Percentiles rank a stretch among this genome's conserved stretches.
Conservation (phyloP, 2,329 filamentous ascomycete species). For the Pyricularia grisea region DNA sequence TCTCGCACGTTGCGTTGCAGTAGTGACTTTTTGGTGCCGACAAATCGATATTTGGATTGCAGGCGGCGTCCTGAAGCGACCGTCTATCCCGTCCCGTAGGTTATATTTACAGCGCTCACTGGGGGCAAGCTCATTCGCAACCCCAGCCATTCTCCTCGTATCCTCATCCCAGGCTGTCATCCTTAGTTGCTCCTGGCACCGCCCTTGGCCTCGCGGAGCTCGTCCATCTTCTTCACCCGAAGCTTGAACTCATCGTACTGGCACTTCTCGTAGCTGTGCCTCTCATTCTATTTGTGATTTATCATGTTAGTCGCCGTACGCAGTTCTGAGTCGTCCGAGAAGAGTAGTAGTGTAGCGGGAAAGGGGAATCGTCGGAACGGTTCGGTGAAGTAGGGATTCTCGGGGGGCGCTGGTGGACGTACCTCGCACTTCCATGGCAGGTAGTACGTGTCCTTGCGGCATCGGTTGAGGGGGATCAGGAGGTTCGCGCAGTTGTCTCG, state of each 20-base stretch:
- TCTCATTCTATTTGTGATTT: conserved; percentile 62
- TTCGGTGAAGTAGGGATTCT: not conserved
- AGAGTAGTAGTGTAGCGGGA: not conserved
- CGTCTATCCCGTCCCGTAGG: not conserved
- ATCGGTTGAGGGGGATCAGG: conserved; percentile 90
- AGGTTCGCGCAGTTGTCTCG: conserved; percentile 93
- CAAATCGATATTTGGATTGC: not conserved
- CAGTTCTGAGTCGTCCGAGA: not conserved
- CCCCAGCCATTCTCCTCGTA: not conserved
- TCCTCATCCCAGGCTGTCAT: not conserved
- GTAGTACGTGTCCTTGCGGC: conserved; percentile 86
- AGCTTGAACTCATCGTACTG: conserved; percentile 99
- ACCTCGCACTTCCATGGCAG: conserved; percentile 98
- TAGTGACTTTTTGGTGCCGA: not conserved
- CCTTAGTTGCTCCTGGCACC: conserved; percentile 75
- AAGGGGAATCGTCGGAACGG: not conserved
- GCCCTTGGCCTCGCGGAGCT: conserved; percentile 77
- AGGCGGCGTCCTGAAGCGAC: not conserved
- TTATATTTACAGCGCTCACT: not conserved
- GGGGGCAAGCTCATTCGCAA: not conserved
- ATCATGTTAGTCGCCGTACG: not conserved
- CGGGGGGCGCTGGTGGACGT: conserved; percentile 22
- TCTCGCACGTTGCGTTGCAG: not conserved
- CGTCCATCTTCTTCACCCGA: conserved; percentile 97
- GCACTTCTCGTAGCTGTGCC: conserved; percentile 98